phyloP scores from a whole-genome alignment of 2,329 filamentous ascomycete species.

The Colletotrichum lindemuthianum region DNA sequence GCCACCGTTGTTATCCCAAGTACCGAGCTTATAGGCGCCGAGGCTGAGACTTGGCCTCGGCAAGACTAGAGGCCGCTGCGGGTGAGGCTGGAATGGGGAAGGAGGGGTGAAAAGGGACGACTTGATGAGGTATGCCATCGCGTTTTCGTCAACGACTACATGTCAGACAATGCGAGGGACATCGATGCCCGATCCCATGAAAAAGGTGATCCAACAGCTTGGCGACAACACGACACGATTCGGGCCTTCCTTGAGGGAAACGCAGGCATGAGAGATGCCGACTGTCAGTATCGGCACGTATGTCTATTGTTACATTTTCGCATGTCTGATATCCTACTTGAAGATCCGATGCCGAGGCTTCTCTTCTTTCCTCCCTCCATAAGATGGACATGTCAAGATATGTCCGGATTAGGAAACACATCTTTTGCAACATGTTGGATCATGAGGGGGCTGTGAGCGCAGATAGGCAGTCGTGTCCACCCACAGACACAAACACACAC shows the following conservation, averaged over 20 bases:
- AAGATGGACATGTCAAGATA: slow-evolving; percentile 23
- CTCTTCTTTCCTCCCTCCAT: slow-evolving; percentile 8
- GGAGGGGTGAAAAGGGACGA: background rate
- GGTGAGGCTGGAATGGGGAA: slow-evolving; percentile 2
- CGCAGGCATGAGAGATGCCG: background rate
- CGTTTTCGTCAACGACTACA: slow-evolving; percentile 21
- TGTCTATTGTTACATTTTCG: slow-evolving; percentile 15
- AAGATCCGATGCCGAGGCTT: slow-evolving; percentile 11
- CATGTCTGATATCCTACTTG: slow-evolving; percentile 16
- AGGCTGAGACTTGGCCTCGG: slow-evolving; percentile 17
- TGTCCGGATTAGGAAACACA: slow-evolving; percentile 22
- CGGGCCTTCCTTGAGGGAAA: background rate
- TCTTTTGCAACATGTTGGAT: slow-evolving; percentile 9
- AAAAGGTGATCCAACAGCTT: background rate
- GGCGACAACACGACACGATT: background rate
- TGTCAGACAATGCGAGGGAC: background rate
- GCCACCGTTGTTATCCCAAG: too few relatives aligned
- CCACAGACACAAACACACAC: background rate
- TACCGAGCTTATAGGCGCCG: background rate
- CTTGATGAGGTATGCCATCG: slow-evolving; percentile 8
- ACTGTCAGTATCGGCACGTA: background rate
- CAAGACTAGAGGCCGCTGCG: slow-evolving; percentile 11
- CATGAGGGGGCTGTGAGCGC: background rate
- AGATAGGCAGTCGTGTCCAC: too few relatives aligned
- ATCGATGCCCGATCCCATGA: background rate